These are phyloP conservation scores for Phytophthora citricola DNA, from an alignment of 352 stramenopile genomes.

Conservation along the genomic window DNA sequence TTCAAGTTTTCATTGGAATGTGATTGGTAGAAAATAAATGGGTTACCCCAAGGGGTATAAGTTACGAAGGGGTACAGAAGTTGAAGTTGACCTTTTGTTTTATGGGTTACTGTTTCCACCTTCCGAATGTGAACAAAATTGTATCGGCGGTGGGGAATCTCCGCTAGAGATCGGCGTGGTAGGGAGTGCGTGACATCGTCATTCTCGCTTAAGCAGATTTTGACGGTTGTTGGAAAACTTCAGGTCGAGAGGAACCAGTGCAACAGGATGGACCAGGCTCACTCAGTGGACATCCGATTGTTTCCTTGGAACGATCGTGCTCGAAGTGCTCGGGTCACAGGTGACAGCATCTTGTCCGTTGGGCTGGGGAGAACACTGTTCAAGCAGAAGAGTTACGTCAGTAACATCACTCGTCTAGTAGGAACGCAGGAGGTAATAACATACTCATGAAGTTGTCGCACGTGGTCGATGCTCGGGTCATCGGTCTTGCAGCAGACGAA, in stretches of 20 bases:
- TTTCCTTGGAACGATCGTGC: constrained; percentile 21
- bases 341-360: constrained; percentile 74
- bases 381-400: constrained; percentile 9
- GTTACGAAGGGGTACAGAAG: not conserved
- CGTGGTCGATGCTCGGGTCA: constrained; percentile 26
- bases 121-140: too few relatives aligned
- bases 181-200: too few relatives aligned
- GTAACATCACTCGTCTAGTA: not conserved
- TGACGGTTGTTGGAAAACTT: too few relatives aligned
- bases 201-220: too few relatives aligned
- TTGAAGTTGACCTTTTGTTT: constrained; percentile 5
- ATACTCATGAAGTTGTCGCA: constrained; percentile 44
- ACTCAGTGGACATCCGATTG: constrained; percentile 25
- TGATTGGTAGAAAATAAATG: constrained; percentile 23
- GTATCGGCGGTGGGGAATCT: too few relatives aligned
- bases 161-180: too few relatives aligned
- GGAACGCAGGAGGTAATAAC: constrained; percentile 3
- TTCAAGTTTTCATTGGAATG: constrained; percentile 13
- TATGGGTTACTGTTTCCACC: too few relatives aligned
- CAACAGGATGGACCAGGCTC: constrained; percentile 4
- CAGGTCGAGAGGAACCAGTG: constrained; percentile 10
- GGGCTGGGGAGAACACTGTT: constrained; percentile 64
- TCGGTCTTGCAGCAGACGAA: constrained; percentile 45
- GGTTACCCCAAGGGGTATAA: not conserved
- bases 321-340: constrained; percentile 56